Base-by-base conservation (phyloP, 2,329 filamentous ascomycete genomes). In the Escovopsis sp. region DNA sequence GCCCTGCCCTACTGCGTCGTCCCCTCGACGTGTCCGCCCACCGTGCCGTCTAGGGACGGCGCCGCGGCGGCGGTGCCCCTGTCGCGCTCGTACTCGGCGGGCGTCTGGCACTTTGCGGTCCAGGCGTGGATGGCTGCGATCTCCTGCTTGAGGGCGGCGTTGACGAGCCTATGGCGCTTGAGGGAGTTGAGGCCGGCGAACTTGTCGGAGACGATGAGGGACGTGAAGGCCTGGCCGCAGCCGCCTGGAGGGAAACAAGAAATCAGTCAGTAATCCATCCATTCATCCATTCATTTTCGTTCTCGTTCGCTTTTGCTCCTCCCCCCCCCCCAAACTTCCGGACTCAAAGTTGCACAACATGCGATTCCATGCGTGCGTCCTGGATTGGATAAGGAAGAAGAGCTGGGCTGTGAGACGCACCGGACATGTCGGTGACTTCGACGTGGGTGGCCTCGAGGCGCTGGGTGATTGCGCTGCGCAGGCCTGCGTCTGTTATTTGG, bases 101-200 rank as follows among this genome's bases (percentile, higher is more conserved):
- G 84, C 8, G 88, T 95, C 66, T 87, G 83, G 60, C 88, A 94
- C 64, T 87, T 93, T 25, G 87, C 85, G 43, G 85, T 93, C 88
- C 88, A 95, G 33, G 88, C 88, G 66, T 95, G 88, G 52, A 95
- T 94, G 49, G 74, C 76, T 13, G 84, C 84, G 58, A 95, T 94
- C 65, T 95, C 87, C 37, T 80, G 74, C 66, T 87, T 89, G 52
- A 95, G 69, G 5, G 79, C 78, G 13, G 72, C 72, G 63, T 95
- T 94, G 52, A 94, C 87, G 47, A 93, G 71, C 35, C 88, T 79
- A 63, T 94, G 85, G 43, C 88, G 75, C 57, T 86, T 86, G 44
- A 95, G 76, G 40, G 84, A 84, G 55, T 67, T 82, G 60, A 83
- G 81, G 52, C 76, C 78, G 43, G 72, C 68, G 59, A 86, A 87